These are phyloP conservation scores for Saturnispora bothae DNA, from an alignment of 805 yeast genomes.

Conservation along the genomic window DNA sequence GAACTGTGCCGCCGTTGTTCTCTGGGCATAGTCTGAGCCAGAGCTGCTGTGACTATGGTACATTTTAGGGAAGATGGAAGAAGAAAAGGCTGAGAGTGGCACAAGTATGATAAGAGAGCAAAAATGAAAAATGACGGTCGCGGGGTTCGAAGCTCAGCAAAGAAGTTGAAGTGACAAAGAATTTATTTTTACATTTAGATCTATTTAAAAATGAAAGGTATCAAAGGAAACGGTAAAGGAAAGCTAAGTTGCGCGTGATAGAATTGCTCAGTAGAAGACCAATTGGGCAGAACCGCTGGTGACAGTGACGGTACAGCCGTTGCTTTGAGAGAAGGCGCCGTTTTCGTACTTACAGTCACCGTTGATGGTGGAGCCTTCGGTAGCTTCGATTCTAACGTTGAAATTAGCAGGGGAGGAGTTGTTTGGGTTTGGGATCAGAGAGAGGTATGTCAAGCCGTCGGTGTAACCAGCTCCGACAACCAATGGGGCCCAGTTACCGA, in stretches of 20 bases:
- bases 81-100: not conserved
- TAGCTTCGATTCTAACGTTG: conserved; percentile 70
- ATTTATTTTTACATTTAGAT: too few species aligned
- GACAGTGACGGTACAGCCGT: conserved; percentile 92
- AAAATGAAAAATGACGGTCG: too few species aligned
- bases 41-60: conserved; percentile 4
- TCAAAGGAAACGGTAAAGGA: too few species aligned
- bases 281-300: conserved; percentile 74
- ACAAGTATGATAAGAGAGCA: too few species aligned
- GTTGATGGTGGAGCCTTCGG: conserved; percentile 49
- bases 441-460: conserved; percentile 51
- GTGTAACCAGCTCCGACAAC: conserved; percentile 66
- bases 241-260: too few species aligned
- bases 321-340: conserved; percentile 64
- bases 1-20: conserved; percentile 49
- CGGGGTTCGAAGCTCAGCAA: too few species aligned
- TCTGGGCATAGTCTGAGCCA: conserved; percentile 25
- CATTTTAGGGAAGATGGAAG: too few species aligned
- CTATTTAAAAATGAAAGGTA: too few species aligned
- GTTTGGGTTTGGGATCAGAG: conserved; percentile 73
- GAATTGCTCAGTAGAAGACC: conserved; percentile 61
- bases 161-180: too few species aligned
- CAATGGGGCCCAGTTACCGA: conserved; percentile 76
- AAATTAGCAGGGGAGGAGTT: conserved; percentile 47
- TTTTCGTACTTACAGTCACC: conserved; percentile 76